phyloP scores from a whole-genome alignment of 345 rosid genomes.

The Lumnitzera littorea region DNA sequence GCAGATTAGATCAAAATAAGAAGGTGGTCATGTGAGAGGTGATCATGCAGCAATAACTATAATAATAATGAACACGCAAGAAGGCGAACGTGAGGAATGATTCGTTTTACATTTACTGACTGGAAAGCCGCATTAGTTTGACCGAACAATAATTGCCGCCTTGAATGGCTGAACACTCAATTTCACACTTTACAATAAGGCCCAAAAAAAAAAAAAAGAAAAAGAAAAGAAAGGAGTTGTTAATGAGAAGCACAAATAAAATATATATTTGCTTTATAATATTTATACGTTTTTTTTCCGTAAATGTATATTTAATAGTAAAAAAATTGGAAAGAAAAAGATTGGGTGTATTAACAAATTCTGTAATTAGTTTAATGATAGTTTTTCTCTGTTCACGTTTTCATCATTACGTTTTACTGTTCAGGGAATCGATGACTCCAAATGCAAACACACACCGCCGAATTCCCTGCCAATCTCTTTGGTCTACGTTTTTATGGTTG shows the following conservation, averaged over 20 bases:
- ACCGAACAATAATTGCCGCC: constrained; percentile 13
- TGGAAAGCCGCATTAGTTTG: constrained; percentile 11
- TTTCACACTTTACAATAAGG: neutral
- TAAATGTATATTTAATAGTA: too few species aligned
- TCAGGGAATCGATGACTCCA: neutral
- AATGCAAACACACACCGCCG: constrained; percentile 19
- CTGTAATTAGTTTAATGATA: too few species aligned
- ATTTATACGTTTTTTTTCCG: too few species aligned
- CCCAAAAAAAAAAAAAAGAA: neutral
- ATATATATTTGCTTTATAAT: too few species aligned
- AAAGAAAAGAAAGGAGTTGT: too few species aligned
- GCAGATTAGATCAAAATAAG: neutral
- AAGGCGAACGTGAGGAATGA: constrained; percentile 35
- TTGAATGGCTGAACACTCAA: constrained; percentile 5
- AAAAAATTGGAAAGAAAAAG: too few species aligned
- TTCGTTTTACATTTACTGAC: constrained; percentile 14
- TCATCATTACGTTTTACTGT: too few species aligned
- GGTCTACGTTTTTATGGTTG: neutral
- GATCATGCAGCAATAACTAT: constrained; percentile 21
- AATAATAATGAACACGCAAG: constrained; percentile 1
- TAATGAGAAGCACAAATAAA: too few species aligned
- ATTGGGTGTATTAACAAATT: too few species aligned
- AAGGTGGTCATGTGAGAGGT: constrained; percentile 12
- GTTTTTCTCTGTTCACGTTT: too few species aligned
- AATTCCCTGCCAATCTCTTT: constrained; percentile 16